These are phyloP conservation scores for Leccinum subtestaceum DNA, from an alignment of 768 basidiomycete genomes.

Conservation along the genomic window DNA sequence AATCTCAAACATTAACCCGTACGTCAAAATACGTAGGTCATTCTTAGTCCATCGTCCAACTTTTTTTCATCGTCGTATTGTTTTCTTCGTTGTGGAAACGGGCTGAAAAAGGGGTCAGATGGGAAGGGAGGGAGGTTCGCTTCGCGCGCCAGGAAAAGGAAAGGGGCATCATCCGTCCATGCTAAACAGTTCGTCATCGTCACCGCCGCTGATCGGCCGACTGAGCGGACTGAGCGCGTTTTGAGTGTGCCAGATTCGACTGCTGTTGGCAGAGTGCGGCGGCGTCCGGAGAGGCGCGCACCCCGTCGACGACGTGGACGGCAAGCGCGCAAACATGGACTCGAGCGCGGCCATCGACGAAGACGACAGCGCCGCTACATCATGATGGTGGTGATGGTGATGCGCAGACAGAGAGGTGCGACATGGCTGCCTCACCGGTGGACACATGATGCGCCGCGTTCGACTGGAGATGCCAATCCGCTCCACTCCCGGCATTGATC, in stretches of 20 bases:
- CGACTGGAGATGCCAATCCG: constrained; percentile 29
- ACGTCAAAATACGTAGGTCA: constrained; percentile 24
- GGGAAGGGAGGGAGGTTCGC: too few relatives aligned
- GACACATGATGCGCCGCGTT: constrained; percentile 20
- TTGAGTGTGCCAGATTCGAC: constrained; percentile 36
- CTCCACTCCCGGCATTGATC: constrained; percentile 27
- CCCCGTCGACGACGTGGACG: constrained; percentile 6
- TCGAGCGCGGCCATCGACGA: too few relatives aligned
- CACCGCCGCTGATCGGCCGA: constrained; percentile 48
- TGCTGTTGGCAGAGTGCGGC: constrained; percentile 21
- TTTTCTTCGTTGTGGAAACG: neutral
- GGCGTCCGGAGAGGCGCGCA: constrained; percentile 28
- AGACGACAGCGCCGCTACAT: too few relatives aligned
- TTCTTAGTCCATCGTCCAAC: constrained; percentile 14
- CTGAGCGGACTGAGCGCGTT: constrained; percentile 58
- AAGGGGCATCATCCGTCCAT: constrained; percentile 50
- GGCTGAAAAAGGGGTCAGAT: too few relatives aligned
- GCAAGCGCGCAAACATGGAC: constrained; percentile 47
- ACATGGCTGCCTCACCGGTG: constrained; percentile 15
- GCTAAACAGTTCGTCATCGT: constrained; percentile 67
- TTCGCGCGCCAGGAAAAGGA: neutral
- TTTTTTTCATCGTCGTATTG: constrained; percentile 1
- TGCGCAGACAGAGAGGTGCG: constrained; percentile 25
- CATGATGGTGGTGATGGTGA: constrained; percentile 24
- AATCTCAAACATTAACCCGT: constrained; percentile 20